These are phyloP conservation scores for Flaveria brownii DNA, from an alignment of 129 eudicot species.

Conservation along the genomic window DNA sequence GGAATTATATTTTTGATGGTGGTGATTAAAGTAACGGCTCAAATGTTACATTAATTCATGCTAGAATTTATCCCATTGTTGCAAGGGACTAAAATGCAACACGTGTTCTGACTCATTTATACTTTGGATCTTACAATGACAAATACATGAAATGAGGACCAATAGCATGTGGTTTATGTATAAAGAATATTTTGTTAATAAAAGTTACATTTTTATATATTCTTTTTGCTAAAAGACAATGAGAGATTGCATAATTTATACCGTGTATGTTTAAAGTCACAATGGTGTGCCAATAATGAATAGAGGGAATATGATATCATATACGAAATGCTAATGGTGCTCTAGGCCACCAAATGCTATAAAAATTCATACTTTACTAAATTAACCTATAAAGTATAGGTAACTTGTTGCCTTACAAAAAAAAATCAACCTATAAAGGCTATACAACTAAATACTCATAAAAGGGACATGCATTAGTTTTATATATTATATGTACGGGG, in stretches of 20 bases:
- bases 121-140: constrained; percentile 9
- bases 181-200: constrained; percentile 4
- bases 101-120: constrained; percentile 21
- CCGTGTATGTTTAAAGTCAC: constrained; percentile 28
- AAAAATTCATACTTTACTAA: constrained; percentile 29
- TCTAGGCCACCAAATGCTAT: constrained; percentile 33
- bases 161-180: constrained; percentile 24
- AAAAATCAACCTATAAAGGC: constrained; percentile 29
- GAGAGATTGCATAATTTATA: constrained; percentile 30
- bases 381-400: constrained; percentile 25
- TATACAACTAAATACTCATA: constrained; percentile 25
- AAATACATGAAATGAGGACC: constrained; percentile 19
- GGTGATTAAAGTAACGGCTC: constrained; percentile 29
- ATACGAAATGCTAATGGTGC: constrained; percentile 25
- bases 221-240: constrained; percentile 25
- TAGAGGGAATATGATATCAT: constrained; percentile 34
- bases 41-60: constrained; percentile 23
- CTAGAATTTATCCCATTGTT: constrained; percentile 27
- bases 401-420: too few species aligned
- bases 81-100: constrained; percentile 20
- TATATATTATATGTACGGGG: not conserved
- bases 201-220: not conserved
- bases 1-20: constrained; percentile 33
- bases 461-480: constrained; percentile 2
- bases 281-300: constrained; percentile 31